Conservation (phyloP, 768 basidiomycete genomes). For the Suillus weaverae region DNA sequence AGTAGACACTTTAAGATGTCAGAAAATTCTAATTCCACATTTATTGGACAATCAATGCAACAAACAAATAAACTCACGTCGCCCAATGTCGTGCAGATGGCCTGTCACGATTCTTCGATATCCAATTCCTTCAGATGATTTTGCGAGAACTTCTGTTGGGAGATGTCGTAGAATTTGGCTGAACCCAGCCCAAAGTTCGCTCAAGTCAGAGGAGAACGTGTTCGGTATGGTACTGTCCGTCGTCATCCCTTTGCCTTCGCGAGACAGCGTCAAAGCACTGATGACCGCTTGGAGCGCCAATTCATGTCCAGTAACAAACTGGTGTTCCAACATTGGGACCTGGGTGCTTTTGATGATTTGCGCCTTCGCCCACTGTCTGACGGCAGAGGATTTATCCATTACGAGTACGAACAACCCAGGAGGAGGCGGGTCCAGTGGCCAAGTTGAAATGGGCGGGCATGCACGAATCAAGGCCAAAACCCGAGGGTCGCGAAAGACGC, state of each 20-base stretch:
- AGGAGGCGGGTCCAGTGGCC: constrained; percentile 62
- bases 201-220: constrained; percentile 38
- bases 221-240: constrained; percentile 10
- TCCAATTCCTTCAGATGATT: constrained; percentile 37
- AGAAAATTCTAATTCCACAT: constrained; percentile 50
- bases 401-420: constrained; percentile 61
- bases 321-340: constrained; percentile 46
- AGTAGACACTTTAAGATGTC: constrained; percentile 59
- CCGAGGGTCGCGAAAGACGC: constrained; percentile 50
- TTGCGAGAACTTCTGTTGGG: constrained; percentile 45
- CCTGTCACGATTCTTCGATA: constrained; percentile 55
- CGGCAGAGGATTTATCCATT: constrained; percentile 45
- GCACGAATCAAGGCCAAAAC: constrained; percentile 39
- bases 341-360: constrained; percentile 42
- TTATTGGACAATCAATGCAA: constrained; percentile 9
- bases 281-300: constrained; percentile 45
- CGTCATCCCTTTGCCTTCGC: constrained; percentile 14
- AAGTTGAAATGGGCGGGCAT: constrained; percentile 34
- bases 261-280: constrained; percentile 28
- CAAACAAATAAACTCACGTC: constrained; percentile 48
- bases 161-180: constrained; percentile 50
- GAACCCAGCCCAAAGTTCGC: constrained; percentile 55
- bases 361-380: constrained; percentile 61
- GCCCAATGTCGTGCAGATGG: constrained; percentile 60
- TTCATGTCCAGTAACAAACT: constrained; percentile 50